Evolutionary conservation across 225 moss, liverwort and hornwort genomes (phyloP), one percentile per base, ranked within the genome.

Genomic region (Takakia lepidozioides): DNA sequence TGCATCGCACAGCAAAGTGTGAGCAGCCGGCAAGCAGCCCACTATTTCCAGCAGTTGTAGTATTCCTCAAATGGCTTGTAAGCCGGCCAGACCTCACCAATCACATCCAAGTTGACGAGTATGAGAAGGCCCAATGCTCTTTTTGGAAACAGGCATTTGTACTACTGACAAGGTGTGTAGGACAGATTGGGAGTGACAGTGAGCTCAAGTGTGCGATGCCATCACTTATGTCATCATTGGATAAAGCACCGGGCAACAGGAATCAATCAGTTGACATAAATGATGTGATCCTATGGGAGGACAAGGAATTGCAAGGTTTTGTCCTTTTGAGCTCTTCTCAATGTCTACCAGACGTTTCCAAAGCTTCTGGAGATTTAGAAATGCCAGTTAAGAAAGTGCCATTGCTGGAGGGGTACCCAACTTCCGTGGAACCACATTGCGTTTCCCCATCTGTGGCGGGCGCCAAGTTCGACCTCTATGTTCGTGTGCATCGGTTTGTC

Each of bases 211-310:
- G 52, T 27, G 62, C 69, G 24, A 69, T 38, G 28, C 52, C 62
- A 27, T 53, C 8, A 24, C 25, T 46, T 21, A 24, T 13, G 13
- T 1, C 19, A 2, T 63, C 66, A 40, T 59, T 46, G 47, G 48
- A 66, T 41, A 60, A 72, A 65, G 26, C 54, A 52, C 56, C 46
- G 49, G n/a, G n/a, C n/a, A n/a, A n/a, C n/a, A n/a, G n/a, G n/a
- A n/a, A n/a, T n/a, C n/a, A n/a, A n/a, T n/a, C n/a, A n/a, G n/a
- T n/a, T n/a, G n/a, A n/a, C n/a, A n/a, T n/a, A n/a, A n/a, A n/a
- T n/a, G 68, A 73, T 42, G 58, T 48, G 8, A 43, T 62, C 50
- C 53, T 79, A 6, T 79, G 78, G 78, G 78, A 79, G 59, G 78
- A 79, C 26, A 52, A 63, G 44, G 78, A 79, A 8, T 51, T 79